phyloP scores from a whole-genome alignment of 129 eudicot species.

The Escallonia rubra region DNA sequence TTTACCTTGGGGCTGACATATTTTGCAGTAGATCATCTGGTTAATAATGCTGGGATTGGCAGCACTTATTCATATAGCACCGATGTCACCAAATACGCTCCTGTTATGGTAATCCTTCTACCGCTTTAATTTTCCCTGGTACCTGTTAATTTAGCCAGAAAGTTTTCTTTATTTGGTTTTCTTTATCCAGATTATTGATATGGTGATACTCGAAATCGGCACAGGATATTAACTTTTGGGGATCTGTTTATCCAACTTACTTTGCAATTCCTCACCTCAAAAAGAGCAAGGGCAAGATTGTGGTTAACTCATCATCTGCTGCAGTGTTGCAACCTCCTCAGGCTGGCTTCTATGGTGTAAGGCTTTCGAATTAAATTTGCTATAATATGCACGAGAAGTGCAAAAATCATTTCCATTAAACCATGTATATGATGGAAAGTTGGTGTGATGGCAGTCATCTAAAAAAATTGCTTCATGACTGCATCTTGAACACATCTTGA shows the following conservation, averaged over 20 bases:
- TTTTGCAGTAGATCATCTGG: constrained; percentile 67
- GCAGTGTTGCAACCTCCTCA: constrained; percentile 17
- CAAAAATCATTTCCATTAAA: background rate
- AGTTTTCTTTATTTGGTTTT: no score
- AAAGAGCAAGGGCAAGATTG: constrained; percentile 33
- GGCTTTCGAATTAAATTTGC: background rate
- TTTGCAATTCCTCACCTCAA: constrained; percentile 36
- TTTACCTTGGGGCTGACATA: no score
- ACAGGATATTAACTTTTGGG: constrained; percentile 45
- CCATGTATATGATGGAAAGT: background rate
- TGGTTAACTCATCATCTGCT: constrained; percentile 21
- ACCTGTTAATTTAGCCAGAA: no score
- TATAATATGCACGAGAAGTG: no score
- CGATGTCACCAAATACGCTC: constrained; percentile 30
- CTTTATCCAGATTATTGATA: no score
- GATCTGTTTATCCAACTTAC: constrained; percentile 40
- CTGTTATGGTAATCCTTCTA: constrained; percentile 47
- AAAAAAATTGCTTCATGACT: no score
- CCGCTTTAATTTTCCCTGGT: background rate
- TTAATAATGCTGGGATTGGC: constrained; percentile 59
- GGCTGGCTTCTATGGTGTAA: constrained; percentile 26
- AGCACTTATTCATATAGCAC: constrained; percentile 46
- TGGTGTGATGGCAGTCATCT: background rate
- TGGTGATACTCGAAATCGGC: no score
- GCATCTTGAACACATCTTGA: no score